phyloP scores from a whole-genome alignment of 2,329 filamentous ascomycete genomes.

The Zymoseptoria tritici region DNA sequence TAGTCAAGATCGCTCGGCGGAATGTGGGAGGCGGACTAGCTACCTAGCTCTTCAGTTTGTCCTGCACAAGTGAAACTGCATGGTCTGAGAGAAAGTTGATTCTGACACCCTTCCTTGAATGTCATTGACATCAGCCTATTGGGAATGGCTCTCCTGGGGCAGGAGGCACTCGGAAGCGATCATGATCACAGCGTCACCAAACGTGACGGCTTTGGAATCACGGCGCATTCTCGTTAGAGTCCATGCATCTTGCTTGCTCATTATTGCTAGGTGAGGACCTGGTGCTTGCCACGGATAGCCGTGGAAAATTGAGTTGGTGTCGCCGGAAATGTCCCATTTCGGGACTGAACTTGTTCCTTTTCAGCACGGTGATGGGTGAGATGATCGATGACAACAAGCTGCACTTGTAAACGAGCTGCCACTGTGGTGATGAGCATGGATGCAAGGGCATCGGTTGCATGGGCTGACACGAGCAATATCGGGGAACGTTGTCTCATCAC shows the following conservation, averaged over 20 bases:
- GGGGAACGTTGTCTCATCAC: background rate
- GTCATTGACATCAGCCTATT: background rate
- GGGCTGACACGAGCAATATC: background rate
- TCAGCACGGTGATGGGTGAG: background rate
- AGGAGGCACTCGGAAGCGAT: background rate
- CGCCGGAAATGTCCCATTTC: background rate
- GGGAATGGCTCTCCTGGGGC: background rate
- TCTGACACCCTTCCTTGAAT: background rate
- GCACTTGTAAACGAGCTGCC: background rate
- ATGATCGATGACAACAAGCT: background rate
- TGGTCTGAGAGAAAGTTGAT: background rate
- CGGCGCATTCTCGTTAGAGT: background rate
- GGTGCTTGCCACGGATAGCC: background rate
- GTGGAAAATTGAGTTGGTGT: background rate
- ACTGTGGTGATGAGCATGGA: too few species aligned
- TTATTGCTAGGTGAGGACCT: background rate
- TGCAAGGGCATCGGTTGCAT: background rate
- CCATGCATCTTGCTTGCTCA: background rate
- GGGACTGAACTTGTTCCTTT: background rate
- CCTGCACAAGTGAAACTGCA: background rate
- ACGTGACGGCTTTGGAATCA: background rate
- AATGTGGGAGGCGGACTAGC: too few species aligned
- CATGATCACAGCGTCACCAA: background rate
- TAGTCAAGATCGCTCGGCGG: too few species aligned
- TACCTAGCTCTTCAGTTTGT: background rate